Conservation (phyloP, 2,329 filamentous ascomycete species). For the Orbilia brochopaga region DNA sequence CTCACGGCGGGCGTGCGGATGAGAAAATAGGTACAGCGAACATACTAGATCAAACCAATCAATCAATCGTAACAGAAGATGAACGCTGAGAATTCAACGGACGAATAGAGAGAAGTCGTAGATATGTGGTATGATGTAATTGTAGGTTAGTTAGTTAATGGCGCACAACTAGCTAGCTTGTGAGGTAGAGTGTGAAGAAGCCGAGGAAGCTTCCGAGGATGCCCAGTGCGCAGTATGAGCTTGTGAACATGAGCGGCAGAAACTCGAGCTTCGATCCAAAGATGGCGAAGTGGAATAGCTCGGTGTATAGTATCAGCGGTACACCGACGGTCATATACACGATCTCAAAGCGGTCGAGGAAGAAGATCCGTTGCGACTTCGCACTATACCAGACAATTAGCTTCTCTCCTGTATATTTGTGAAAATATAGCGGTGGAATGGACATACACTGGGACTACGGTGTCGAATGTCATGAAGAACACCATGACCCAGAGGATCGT, state of each 20-base stretch:
- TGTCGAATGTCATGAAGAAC: slow-evolving; percentile 85
- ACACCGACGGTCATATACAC: slow-evolving; percentile 89
- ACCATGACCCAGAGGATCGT: slow-evolving; percentile 88
- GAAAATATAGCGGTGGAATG: neutral
- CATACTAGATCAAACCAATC: neutral
- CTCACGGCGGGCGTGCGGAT: neutral
- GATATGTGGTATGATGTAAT: no score
- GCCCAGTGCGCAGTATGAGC: slow-evolving; percentile 90
- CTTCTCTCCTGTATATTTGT: neutral
- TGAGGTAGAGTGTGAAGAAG: slow-evolving; percentile 90
- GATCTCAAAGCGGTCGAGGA: slow-evolving; percentile 88
- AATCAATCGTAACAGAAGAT: neutral
- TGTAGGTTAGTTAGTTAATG: no score
- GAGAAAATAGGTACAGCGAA: slow-evolving; percentile 17
- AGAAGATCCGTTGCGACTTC: slow-evolving; percentile 75
- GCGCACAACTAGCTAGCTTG: no score
- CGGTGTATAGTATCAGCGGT: slow-evolving; percentile 86
- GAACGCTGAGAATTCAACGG: no score
- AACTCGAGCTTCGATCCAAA: slow-evolving; percentile 88
- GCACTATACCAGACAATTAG: slow-evolving; percentile 14
- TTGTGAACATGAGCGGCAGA: slow-evolving; percentile 94
- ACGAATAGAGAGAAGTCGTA: no score
- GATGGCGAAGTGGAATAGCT: slow-evolving; percentile 78
- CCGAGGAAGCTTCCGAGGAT: slow-evolving; percentile 95
- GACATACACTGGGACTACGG: slow-evolving; percentile 80